Conservation (phyloP, 176 grass and related monocot species). For the Oryza coarctata region DNA sequence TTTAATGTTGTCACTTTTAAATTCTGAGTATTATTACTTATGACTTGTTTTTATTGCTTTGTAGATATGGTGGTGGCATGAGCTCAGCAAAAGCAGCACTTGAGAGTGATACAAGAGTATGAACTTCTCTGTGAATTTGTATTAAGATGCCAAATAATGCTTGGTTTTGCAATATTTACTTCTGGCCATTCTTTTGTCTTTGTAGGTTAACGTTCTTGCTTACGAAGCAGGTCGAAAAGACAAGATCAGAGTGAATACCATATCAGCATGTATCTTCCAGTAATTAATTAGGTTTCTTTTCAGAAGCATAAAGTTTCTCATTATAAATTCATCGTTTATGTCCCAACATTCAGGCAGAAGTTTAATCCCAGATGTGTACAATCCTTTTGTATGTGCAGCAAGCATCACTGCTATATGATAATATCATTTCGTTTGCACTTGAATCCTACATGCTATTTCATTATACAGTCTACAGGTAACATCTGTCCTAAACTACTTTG, state of each 20-base stretch:
- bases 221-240: slow-evolving; percentile 77
- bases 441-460: background rate
- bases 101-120: slow-evolving; percentile 89
- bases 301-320: background rate
- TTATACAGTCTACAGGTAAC: background rate
- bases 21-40: slow-evolving; percentile 4
- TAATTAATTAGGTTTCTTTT: slow-evolving; percentile 1
- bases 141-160: background rate
- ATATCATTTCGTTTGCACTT: background rate
- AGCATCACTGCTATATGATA: background rate
- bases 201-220: slow-evolving; percentile 75
- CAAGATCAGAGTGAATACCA: slow-evolving; percentile 89
- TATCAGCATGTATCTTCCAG: slow-evolving; percentile 61
- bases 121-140: background rate
- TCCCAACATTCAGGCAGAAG: background rate
- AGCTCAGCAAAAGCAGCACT: slow-evolving; percentile 92
- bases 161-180: slow-evolving; percentile 17
- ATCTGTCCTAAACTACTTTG: background rate
- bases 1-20: background rate
- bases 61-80: slow-evolving; percentile 85
- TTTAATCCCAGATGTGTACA: background rate
- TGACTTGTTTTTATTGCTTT: slow-evolving; percentile 31
- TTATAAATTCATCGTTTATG: background rate
- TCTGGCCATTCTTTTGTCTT: background rate
- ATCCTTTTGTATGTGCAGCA: too few relatives aligned